Evolutionary conservation across 257 asterid genomes (phyloP), one percentile per base, ranked within the genome.

Genomic region (Jaltomata sinuosa): DNA sequence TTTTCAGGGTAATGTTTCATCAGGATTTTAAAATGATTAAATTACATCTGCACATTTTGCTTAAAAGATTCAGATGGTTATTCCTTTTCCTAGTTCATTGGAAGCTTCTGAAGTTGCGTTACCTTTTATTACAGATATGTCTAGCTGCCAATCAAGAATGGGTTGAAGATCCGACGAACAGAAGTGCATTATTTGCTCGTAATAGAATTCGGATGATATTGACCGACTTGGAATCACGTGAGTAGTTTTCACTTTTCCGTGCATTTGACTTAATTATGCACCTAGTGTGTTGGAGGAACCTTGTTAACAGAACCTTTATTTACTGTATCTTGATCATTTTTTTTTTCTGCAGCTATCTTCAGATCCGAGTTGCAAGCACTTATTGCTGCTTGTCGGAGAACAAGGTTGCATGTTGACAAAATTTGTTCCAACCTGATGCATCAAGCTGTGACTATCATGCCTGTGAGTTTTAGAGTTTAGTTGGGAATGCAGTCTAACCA

Each of bases 101-200:
- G 16, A 68, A 80, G 54, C 53, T 68, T 77, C 49, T 83, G 67
- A 72, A 29, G 14, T 68, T 61, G 36, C 38, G 32, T 31, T 49
- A 25, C 50, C 80, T 65, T 83, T 67, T 83, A 80, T 86, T 89
- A 87, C 93, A 96, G 98, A 91, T 94, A 86, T 96, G 98, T 84
- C 88, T 68, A 84, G 91, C 87, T 80, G 90, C 87, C 81, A 88
- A 91, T 88, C 98, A 89, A 86, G 91, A 89, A 83, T 96, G 98
- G 97, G 96, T 96, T 83, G 99, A 94, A 89, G 99, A 96, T 91
- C 98, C 98, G 50, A 94, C 98, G 31, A 96, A 96, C 81, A 89
- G 74, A 89, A 96, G 93, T 84, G 85, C 90, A 62, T 59, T 91
- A 71, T 96, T 92, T 87, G 91, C 92, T 87, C 98, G 99, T 86